These are phyloP conservation scores for Neurospora africana DNA, from an alignment of 495 filamentous ascomycete species.

Conservation along the genomic window DNA sequence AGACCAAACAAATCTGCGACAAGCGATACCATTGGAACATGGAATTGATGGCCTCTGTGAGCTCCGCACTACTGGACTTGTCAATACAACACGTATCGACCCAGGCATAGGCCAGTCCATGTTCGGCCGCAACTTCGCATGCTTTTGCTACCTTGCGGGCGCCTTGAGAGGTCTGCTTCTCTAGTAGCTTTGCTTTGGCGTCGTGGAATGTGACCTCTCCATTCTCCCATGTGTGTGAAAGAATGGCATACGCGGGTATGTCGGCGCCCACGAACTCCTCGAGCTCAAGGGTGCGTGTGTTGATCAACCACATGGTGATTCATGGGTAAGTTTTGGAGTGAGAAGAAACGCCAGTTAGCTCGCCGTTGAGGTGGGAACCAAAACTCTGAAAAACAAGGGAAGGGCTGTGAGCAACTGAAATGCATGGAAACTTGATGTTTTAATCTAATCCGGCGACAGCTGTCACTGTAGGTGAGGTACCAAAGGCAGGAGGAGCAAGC, in stretches of 20 bases:
- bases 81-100: slow-evolving; percentile 24
- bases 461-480: not conserved
- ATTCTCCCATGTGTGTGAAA: slow-evolving; percentile 34
- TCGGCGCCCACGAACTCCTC: slow-evolving; percentile 19
- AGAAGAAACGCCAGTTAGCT: not conserved
- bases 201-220: slow-evolving; percentile 24
- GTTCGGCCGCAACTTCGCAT: not conserved
- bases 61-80: slow-evolving; percentile 24
- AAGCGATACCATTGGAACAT: slow-evolving; percentile 28
- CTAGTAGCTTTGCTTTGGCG: not conserved
- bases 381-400: not conserved
- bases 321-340: not conserved
- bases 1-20: slow-evolving; percentile 24
- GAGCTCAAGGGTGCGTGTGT: slow-evolving; percentile 24
- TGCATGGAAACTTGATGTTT: not conserved
- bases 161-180: not conserved
- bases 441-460: not conserved
- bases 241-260: slow-evolving; percentile 31
- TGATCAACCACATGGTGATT: slow-evolving; percentile 27
- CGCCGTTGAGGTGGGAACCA: not conserved
- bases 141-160: slow-evolving; percentile 1
- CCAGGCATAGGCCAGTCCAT: slow-evolving; percentile 14
- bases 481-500: not conserved
- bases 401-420: not conserved
- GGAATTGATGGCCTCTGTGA: slow-evolving; percentile 27